Base-by-base conservation (phyloP, 2,329 filamentous ascomycete species). In the Verticillium albo-atrum region DNA sequence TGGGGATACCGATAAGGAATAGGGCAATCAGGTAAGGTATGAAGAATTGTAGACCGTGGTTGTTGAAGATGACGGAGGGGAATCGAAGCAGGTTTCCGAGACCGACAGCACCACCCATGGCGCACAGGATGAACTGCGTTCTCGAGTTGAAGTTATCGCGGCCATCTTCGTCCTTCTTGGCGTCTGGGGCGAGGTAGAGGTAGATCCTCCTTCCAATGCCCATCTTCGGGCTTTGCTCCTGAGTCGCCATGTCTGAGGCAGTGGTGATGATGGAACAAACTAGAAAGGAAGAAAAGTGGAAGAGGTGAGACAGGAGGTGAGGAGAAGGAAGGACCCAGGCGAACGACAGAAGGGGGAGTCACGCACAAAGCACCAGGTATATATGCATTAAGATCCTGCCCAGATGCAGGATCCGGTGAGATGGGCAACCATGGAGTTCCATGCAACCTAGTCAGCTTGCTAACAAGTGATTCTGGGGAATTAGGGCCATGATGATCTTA, bases 21-120 rank as follows among this genome's bases (percentile, higher is more conserved):
- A 84, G 73, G 0, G 81, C 79, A 6, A 83, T 68, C 7, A 82
- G 61, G 60, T 84, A 84, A 0, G 81, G 82, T 23, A 84, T 79
- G 65, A 83, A 84, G 79, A 80, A 84, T 61, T 84, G 82, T 0
- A 83, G 71, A 6, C 82, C 82, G 54, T 81, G 76, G 64, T 84
- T 84, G 67, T 82, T 82, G 74, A 82, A 84, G 1, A 83, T 76
- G 30, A 82, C 79, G 0, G 80, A 83, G 0, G 82, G 82, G 61
- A 82, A 84, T 34, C 82, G 75, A 3, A 84, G 72, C n/a, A 84
- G 70, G 57, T 84, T 84, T 14, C 81, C 82, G 56, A 82, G 76
- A 25, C 82, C 82, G 4, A 80, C 79, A 47, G 78, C 81, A 30
- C 82, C 81, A 12, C 82, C 80, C 80, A 81, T 80, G 2, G 79